Base-by-base conservation (phyloP, 73 alveolate genomes). In the Symbiodinium natans region DNA sequence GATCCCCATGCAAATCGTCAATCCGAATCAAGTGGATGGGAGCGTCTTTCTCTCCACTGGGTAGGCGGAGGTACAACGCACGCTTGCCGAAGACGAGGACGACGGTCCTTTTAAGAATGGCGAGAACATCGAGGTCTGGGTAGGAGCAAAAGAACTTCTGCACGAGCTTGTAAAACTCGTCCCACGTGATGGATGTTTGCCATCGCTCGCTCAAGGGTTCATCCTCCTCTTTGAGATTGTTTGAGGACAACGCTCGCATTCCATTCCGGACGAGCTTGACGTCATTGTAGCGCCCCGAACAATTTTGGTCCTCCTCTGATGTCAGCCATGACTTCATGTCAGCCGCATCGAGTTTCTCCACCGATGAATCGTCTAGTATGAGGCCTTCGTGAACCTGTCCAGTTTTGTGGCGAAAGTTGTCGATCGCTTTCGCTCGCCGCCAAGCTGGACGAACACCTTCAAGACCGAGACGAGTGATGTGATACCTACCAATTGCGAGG, bases 31-130 rank as follows among this genome's bases (percentile, higher is more conserved):
- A 73, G 41, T 82, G 92, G 25, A 82, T 82, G 6, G 41, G 73
- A 40, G 73, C 92, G 8, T 3, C 13, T 13, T 39, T 41, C 1
- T 41, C 21, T n/a, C 41, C 74, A 39, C 73, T 21, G 10, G 92
- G 92, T 7, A 82, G 92, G 15, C 92, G 68, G 29, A 82, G 39
- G 73, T 82, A 41, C 92, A 82, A 41, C 23, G 92, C 73, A 23
- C 27, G 41, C 8, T 2, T 11, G 73, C 92, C 74, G 41, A 82
- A 82, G 92, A 82, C 41, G 10, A 39, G 41, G 33, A 41, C 73
- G n/a, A 82, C 92, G 23, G 41, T 40, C 10, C 71, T 15, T 27
- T 82, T 82, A 68, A 82, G n/a, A 25, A 82, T 21, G 7, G 92
- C 92, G 41, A 46, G 92, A 9, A 82, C 29, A 25, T 82, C 68